phyloP scores from a whole-genome alignment of 2,329 filamentous ascomycete genomes.

The Paraconiothyrium sp. region DNA sequence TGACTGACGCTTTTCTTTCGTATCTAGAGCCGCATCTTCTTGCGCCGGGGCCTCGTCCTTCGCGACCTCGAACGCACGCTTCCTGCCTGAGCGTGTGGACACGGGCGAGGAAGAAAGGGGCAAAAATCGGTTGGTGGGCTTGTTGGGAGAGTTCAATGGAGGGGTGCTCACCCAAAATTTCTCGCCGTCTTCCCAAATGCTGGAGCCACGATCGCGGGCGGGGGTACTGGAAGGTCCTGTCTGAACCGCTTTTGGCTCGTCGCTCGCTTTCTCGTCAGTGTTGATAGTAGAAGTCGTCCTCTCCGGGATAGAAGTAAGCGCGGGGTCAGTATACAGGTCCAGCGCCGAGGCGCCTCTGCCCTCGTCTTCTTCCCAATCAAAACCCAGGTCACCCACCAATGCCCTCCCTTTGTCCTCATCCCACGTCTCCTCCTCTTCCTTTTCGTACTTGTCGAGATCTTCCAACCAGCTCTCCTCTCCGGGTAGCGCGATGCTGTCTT shows the following conservation, averaged over 20 bases:
- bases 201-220: slow-evolving; percentile 25
- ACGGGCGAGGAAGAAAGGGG: slow-evolving; percentile 27
- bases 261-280: background rate
- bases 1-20: background rate
- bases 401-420: slow-evolving; percentile 32
- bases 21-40: slow-evolving; percentile 10
- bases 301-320: background rate
- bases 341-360: slow-evolving; percentile 24
- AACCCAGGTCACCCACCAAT: slow-evolving; percentile 32
- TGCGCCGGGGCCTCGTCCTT: slow-evolving; percentile 25
- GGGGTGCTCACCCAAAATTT: slow-evolving; percentile 39
- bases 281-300: background rate
- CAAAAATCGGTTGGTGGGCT: slow-evolving; percentile 23
- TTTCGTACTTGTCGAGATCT: slow-evolving; percentile 26
- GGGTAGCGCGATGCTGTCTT: slow-evolving; percentile 42
- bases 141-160: slow-evolving; percentile 27
- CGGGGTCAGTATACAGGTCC: slow-evolving; percentile 2
- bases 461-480: slow-evolving; percentile 44
- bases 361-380: slow-evolving; percentile 35
- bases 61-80: slow-evolving; percentile 35
- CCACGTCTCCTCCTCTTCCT: slow-evolving; percentile 21
- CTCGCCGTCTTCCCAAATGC: slow-evolving; percentile 46
- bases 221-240: background rate
- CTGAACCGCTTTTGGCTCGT: background rate
- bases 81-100: slow-evolving; percentile 16